These are phyloP conservation scores for Nakaseomyces delphensis DNA, from an alignment of 1,139 yeast species.

Conservation along the genomic window DNA sequence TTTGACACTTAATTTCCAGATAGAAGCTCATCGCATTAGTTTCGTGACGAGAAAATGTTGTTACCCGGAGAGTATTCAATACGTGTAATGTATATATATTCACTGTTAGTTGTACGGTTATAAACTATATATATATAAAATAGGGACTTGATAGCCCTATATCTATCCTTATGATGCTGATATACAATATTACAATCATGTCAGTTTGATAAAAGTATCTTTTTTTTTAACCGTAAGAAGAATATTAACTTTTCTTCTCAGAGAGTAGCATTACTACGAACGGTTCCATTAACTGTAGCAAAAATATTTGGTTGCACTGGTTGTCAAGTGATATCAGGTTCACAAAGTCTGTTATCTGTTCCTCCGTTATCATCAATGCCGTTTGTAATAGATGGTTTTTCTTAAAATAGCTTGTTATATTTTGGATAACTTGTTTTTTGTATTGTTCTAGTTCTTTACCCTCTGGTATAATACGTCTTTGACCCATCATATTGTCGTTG, in stretches of 20 bases:
- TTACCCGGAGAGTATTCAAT: not conserved
- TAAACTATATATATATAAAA: too few species aligned
- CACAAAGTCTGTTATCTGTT: not conserved
- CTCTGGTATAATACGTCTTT: conserved; percentile 17
- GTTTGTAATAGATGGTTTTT: not conserved
- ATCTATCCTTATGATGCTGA: too few species aligned
- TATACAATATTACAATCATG: too few species aligned
- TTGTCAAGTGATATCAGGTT: not conserved
- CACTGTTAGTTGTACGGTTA: not conserved
- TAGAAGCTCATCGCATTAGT: conserved; percentile 17
- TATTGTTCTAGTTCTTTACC: conserved; percentile 13
- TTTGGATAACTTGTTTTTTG: not conserved
- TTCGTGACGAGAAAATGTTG: too few species aligned
- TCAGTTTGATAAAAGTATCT: not conserved
- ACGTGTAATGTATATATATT: not conserved
- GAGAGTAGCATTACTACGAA: not conserved
- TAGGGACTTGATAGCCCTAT: too few species aligned
- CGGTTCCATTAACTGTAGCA: conserved; percentile 1
- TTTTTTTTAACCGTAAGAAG: not conserved
- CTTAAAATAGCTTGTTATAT: not conserved
- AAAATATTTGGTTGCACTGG: not conserved
- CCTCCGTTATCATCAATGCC: not conserved
- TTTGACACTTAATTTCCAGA: not conserved
- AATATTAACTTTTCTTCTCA: not conserved
- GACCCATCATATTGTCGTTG: conserved; percentile 25